phyloP scores from a whole-genome alignment of 768 basidiomycete genomes.

The Dacryopinax spathularia region DNA sequence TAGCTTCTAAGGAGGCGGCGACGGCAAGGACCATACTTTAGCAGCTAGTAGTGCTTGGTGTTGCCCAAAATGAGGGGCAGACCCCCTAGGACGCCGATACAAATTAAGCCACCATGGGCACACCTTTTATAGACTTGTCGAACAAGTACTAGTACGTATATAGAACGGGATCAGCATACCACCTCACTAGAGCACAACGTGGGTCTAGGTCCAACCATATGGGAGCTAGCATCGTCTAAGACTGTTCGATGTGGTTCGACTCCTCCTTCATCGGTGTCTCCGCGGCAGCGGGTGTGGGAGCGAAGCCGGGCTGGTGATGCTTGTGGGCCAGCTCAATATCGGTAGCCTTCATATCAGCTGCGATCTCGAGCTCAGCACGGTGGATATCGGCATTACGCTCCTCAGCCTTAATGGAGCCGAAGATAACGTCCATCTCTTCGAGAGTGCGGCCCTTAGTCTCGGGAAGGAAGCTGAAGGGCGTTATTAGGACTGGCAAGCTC shows the following conservation, averaged over 20 bases:
- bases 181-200: too few relatives aligned
- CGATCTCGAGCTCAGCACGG: conserved; percentile 1
- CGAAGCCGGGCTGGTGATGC: not conserved
- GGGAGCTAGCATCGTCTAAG: not conserved
- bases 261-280: not conserved
- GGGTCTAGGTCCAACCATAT: too few relatives aligned
- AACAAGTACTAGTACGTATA: too few relatives aligned
- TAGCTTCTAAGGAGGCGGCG: too few relatives aligned
- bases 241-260: not conserved
- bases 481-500: not conserved
- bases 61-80: too few relatives aligned
- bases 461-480: conserved; percentile 23
- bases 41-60: too few relatives aligned
- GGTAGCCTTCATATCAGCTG: not conserved
- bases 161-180: too few relatives aligned
- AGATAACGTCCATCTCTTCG: conserved; percentile 44
- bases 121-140: too few relatives aligned
- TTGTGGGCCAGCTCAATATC: not conserved
- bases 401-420: conserved; percentile 43
- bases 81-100: too few relatives aligned
- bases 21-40: too few relatives aligned
- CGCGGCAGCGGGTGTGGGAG: not conserved
- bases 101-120: too few relatives aligned
- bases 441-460: conserved; percentile 32
- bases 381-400: conserved; percentile 33